phyloP scores from a whole-genome alignment of 257 asterid species.

The Apocynum venetum region DNA sequence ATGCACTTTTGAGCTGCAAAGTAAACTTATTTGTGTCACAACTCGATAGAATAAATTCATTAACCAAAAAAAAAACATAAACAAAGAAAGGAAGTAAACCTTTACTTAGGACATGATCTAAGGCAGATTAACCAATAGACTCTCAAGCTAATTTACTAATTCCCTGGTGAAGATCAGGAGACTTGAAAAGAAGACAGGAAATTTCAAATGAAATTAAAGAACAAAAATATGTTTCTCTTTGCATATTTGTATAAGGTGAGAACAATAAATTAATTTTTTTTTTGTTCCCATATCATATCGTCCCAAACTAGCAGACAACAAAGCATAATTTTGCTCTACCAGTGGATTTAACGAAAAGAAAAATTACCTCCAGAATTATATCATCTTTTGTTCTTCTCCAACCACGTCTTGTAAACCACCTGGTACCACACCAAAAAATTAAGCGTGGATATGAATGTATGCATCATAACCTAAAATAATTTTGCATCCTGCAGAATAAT shows the following conservation, averaged over 20 bases:
- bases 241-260: neutral
- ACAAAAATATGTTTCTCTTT: neutral
- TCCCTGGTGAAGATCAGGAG: neutral
- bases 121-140: neutral
- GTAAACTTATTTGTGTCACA: slow-evolving; percentile 18
- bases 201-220: neutral
- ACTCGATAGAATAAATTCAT: neutral
- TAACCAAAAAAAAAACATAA: neutral
- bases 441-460: slow-evolving; percentile 4
- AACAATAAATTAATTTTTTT: neutral
- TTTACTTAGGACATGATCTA: neutral
- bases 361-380: slow-evolving; percentile 53
- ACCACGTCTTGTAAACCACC: slow-evolving; percentile 85
- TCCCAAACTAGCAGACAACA: neutral
- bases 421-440: slow-evolving; percentile 24
- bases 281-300: neutral
- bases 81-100: neutral
- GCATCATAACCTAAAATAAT: neutral
- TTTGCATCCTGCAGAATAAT: slow-evolving; percentile 2
- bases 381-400: slow-evolving; percentile 93
- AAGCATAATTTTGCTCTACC: slow-evolving; percentile 11
- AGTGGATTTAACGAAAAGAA: slow-evolving; percentile 4
- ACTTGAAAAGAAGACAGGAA: neutral
- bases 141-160: neutral
- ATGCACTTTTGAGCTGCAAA: slow-evolving; percentile 80